A percentile compares a stretch with the other conserved stretches of the same genome.
Evolutionary conservation across 2,329 filamentous ascomycete genomes (phyloP).

Genomic region (Neofusicoccum sp.): DNA sequence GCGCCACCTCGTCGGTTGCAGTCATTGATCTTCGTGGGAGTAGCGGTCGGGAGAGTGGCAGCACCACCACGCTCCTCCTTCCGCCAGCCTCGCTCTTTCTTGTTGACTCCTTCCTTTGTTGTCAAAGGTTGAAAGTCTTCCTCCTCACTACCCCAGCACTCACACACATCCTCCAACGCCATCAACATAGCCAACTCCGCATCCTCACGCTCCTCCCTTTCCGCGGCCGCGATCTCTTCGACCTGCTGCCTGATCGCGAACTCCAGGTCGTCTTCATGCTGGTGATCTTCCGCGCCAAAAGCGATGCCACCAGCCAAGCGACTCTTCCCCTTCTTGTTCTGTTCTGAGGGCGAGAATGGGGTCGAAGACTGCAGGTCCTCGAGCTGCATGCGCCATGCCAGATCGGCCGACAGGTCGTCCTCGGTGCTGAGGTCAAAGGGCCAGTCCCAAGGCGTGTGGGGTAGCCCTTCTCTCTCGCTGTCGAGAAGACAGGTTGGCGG

Average conservation of each 20-base stretch:
- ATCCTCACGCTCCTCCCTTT: background rate
- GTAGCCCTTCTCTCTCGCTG: too few species aligned
- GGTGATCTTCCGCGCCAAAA: too few species aligned
- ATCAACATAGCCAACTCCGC: background rate
- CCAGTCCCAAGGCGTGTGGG: background rate
- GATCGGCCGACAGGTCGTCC: background rate
- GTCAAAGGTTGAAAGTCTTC: too few species aligned
- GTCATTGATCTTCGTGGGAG: too few species aligned
- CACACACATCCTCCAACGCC: background rate
- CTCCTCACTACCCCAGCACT: background rate
- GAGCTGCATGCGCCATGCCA: conserved; percentile 5
- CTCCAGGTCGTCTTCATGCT: background rate
- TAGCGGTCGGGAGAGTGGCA: too few species aligned
- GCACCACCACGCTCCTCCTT: background rate
- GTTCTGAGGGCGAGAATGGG: too few species aligned
- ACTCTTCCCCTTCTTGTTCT: too few species aligned
- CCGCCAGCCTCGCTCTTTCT: background rate
- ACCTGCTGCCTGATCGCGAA: conserved; percentile 1
- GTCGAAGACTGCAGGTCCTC: background rate
- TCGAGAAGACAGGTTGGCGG: background rate
- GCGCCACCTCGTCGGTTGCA: too few species aligned
- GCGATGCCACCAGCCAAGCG: background rate
- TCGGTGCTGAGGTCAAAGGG: background rate
- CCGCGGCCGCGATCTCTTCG: background rate
- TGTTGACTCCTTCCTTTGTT: too few species aligned